Evolutionary conservation across 345 rosid genomes (phyloP), one percentile per base, ranked within the genome.

Genomic region (Citrus sinensis): DNA sequence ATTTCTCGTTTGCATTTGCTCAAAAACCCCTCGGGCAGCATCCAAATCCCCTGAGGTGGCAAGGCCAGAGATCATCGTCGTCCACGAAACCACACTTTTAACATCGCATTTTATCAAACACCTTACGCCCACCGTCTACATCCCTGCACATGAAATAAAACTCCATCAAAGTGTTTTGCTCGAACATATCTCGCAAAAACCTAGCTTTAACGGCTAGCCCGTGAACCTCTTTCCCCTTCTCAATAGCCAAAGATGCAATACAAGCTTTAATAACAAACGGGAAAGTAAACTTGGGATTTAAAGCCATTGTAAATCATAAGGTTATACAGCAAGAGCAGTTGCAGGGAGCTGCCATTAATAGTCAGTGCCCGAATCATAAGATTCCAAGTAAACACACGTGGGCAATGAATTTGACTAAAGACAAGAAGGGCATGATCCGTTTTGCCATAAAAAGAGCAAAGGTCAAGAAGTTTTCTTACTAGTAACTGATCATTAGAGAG

Each of bases 221-320:
- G 42, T 92, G 94, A 14, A 90, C 86, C 79, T 91, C 89, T 2
- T 86, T 82, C 1, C 82, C 98, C 68, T 85, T 81, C 19, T 25
- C 75, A 10, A 87, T 39, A 37, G 55, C 83, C 24, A 83, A 80
- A 67, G 80, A 76, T 2, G 83, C 76, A 37, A 78, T 60, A 73
- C 98, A 93, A 84, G 93, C 91, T 73, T 90, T 89, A 61, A 91
- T 73, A 70, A 87, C 89, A 69, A 90, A 92, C 6, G 98, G 96
- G 40, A 92, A 86, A 5, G 96, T 90, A 84, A 92, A 91, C 82
- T 91, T 93, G 77, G 25, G 91, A 84, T 0, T 81, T 40, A 25
- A 81, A 81, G 1, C 88, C 89, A 4, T 51, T 68, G n/a, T 77
- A 78, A 63, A 88, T 80, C 96, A 87, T 92, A 59, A 80, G 83